Percentiles rank a stretch among this genome's conserved stretches.
Evolutionary conservation across 208 protist genomes (phyloP).

Genomic region (Endotrypanum monterogeii): DNA sequence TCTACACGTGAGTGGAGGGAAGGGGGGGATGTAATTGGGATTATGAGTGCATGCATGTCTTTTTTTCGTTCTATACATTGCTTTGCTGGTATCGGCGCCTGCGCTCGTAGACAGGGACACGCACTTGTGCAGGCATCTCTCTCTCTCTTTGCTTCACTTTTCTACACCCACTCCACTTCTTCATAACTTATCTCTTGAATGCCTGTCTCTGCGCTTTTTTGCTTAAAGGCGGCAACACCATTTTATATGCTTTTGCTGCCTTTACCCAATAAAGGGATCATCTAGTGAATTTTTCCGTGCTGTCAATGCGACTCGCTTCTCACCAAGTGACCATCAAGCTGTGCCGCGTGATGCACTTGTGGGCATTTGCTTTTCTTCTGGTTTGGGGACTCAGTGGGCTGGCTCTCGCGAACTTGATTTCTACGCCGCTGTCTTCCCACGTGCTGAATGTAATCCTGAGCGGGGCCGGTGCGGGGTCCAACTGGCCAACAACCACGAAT

Average conservation of each 20-base stretch:
- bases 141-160: not conserved
- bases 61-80: too few species aligned
- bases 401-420: not conserved
- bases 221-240: not conserved
- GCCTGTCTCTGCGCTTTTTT: not conserved
- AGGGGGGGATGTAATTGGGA: not conserved
- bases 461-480: slow-evolving; percentile 28
- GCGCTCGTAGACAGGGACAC: not conserved
- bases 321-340: not conserved
- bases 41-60: not conserved
- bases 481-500: slow-evolving; percentile 33
- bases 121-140: not conserved
- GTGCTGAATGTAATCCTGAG: slow-evolving; percentile 44
- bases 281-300: not conserved
- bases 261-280: not conserved
- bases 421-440: slow-evolving; percentile 30
- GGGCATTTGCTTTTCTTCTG: not conserved
- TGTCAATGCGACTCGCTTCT: not conserved
- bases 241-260: not conserved
- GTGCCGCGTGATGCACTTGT: not conserved
- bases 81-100: too few species aligned
- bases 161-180: not conserved
- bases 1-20: not conserved
- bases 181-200: not conserved
- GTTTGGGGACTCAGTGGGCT: not conserved